Evolutionary conservation across 1,139 yeast species (phyloP).

Genomic region (Candida mesenterica): DNA sequence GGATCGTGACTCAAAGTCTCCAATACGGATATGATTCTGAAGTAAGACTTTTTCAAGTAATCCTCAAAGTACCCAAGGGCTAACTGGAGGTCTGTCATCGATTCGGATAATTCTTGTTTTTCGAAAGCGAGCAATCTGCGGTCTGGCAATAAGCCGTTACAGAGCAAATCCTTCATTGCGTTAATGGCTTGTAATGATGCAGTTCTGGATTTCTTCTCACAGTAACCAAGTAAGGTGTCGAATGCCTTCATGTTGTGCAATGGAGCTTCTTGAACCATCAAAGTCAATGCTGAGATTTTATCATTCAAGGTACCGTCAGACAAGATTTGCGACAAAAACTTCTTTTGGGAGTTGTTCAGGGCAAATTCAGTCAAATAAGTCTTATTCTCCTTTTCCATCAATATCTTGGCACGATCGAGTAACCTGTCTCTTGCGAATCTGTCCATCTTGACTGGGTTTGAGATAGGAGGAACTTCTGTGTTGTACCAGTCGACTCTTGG

Average conservation of each 20-base stretch:
- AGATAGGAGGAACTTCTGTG: constrained; percentile 35
- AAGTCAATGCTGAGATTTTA: constrained; percentile 91
- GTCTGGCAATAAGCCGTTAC: constrained; percentile 79
- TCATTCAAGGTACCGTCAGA: constrained; percentile 93
- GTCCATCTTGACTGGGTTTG: constrained; percentile 41
- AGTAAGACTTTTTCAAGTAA: constrained; percentile 73
- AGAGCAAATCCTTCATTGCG: constrained; percentile 83
- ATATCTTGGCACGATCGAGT: constrained; percentile 61
- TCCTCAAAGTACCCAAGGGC: constrained; percentile 88
- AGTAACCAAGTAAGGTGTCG: constrained; percentile 71
- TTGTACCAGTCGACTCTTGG: constrained; percentile 79
- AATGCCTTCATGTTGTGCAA: constrained; percentile 82
- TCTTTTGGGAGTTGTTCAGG: constrained; percentile 78
- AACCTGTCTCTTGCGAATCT: constrained; percentile 55
- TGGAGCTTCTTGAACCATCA: constrained; percentile 93
- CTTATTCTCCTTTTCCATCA: constrained; percentile 70
- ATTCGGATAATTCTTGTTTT: constrained; percentile 63
- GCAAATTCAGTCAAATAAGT: constrained; percentile 74
- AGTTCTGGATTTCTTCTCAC: constrained; percentile 90
- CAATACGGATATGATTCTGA: constrained; percentile 65
- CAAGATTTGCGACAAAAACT: constrained; percentile 85
- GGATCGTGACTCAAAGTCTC: constrained; percentile 85
- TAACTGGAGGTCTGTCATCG: constrained; percentile 50
- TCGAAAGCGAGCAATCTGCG: constrained; percentile 79
- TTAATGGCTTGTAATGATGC: constrained; percentile 89